Percentiles rank a stretch among this genome's conserved stretches.
These are phyloP conservation scores for Cladophialophora immunda DNA, from an alignment of 2,329 filamentous ascomycete species.

Conservation along the genomic window DNA sequence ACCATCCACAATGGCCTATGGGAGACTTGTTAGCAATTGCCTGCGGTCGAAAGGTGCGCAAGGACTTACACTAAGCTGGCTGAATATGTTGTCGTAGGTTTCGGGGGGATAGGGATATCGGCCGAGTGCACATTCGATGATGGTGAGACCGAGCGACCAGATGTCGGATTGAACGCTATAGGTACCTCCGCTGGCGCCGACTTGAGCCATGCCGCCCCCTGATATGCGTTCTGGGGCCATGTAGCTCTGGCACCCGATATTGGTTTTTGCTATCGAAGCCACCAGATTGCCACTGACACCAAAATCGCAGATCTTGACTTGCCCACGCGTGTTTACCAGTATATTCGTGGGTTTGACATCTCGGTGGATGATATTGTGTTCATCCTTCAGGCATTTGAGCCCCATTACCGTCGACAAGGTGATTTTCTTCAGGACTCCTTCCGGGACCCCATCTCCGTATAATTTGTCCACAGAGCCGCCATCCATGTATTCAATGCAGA, in stretches of 20 bases:
- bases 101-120: slow-evolving; percentile 96
- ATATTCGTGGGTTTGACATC: slow-evolving; percentile 99
- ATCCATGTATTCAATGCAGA: slow-evolving; percentile 99
- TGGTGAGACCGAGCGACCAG: slow-evolving; percentile 92
- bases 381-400: slow-evolving; percentile 91
- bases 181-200: slow-evolving; percentile 77
- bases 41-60: neutral
- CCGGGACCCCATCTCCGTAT: slow-evolving; percentile 88
- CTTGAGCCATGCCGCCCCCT: slow-evolving; percentile 78
- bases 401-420: slow-evolving; percentile 89
- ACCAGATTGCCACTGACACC: slow-evolving; percentile 96
- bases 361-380: slow-evolving; percentile 98
- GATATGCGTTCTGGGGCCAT: slow-evolving; percentile 98
- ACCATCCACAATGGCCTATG: slow-evolving; percentile 95
- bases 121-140: slow-evolving; percentile 95
- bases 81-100: slow-evolving; percentile 98
- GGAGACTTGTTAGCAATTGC: neutral
- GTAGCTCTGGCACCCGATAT: slow-evolving; percentile 98
- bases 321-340: slow-evolving; percentile 84
- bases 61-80: slow-evolving; percentile 86
- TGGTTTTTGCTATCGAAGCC: slow-evolving; percentile 96
- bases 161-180: slow-evolving; percentile 99
- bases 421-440: slow-evolving; percentile 87
- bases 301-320: slow-evolving; percentile 98
- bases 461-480: slow-evolving; percentile 97